These are phyloP conservation scores for Fusarium liriodendri DNA, from an alignment of 2,329 filamentous ascomycete genomes.

Conservation along the genomic window DNA sequence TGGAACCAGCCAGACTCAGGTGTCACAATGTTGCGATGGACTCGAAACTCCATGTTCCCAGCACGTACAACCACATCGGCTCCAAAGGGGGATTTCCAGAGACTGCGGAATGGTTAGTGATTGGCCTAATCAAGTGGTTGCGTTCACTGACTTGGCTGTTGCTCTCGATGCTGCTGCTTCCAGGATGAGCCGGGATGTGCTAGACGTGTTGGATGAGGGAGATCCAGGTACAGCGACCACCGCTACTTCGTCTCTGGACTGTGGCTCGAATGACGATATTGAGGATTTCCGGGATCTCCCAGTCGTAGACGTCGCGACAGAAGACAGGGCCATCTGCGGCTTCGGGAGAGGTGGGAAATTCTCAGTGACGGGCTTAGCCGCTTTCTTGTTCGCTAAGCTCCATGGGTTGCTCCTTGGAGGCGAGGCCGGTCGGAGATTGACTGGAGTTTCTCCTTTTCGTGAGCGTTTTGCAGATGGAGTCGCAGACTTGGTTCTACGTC, in stretches of 20 bases:
- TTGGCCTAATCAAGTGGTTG: background rate
- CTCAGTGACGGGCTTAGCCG: conserved; percentile 3
- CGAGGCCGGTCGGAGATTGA: conserved; percentile 46
- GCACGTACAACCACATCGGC: conserved; percentile 47
- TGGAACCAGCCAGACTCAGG: conserved; percentile 50
- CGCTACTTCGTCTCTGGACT: conserved; percentile 13
- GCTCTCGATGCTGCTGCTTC: conserved; percentile 45
- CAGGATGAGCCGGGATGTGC: conserved; percentile 36
- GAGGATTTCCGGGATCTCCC: conserved; percentile 28
- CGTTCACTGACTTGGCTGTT: conserved; percentile 38
- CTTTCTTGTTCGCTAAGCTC: conserved; percentile 20
- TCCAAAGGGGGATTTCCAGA: conserved; percentile 48
- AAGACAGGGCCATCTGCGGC: conserved; percentile 4
- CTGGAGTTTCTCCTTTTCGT: conserved; percentile 21
- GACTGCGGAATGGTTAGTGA: conserved; percentile 38
- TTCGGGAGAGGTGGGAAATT: conserved; percentile 40
- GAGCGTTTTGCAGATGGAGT: conserved; percentile 6
- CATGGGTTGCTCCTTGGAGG: conserved; percentile 50
- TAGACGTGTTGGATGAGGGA: conserved; percentile 36
- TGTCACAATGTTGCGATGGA: conserved; percentile 51
- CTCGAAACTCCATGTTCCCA: conserved; percentile 37
- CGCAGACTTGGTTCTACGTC: conserved; percentile 30
- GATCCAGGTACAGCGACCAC: conserved; percentile 25
- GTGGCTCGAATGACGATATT: conserved; percentile 14
- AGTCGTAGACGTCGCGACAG: conserved; percentile 9